These are phyloP conservation scores for Verticillium zaregamsianum DNA, from an alignment of 2,329 filamentous ascomycete genomes.

Conservation along the genomic window DNA sequence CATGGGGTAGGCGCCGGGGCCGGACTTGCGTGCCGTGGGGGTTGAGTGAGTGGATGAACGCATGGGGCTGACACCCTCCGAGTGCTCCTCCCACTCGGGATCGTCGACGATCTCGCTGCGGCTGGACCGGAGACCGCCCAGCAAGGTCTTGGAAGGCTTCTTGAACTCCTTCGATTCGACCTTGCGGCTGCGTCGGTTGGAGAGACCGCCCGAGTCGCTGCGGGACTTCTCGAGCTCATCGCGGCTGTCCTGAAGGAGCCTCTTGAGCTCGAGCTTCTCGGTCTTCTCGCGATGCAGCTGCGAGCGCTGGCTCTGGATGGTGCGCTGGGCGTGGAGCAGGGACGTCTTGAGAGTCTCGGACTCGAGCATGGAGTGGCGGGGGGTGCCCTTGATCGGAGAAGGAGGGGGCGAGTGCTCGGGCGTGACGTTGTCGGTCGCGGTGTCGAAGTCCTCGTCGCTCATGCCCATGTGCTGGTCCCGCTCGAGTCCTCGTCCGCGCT, in stretches of 20 bases:
- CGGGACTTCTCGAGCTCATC: constrained; percentile 80
- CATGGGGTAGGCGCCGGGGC: constrained; percentile 6
- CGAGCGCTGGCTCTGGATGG: constrained; percentile 92
- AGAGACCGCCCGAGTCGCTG: constrained; percentile 40
- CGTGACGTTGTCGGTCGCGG: constrained; percentile 64
- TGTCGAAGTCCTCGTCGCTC: constrained; percentile 61
- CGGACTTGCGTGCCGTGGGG: constrained; percentile 20
- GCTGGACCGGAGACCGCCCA: constrained; percentile 70
- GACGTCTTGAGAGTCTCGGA: constrained; percentile 94
- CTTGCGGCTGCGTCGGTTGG: constrained; percentile 60
- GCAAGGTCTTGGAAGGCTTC: constrained; percentile 63
- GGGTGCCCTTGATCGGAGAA: constrained; percentile 87
- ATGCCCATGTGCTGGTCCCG: constrained; percentile 54
- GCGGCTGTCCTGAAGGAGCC: constrained; percentile 89
- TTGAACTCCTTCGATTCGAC: constrained; percentile 66
- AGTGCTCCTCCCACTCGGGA: constrained; percentile 84
- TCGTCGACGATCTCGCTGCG: constrained; percentile 80
- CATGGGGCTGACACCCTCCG: constrained; percentile 48
- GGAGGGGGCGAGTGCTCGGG: constrained; percentile 87
- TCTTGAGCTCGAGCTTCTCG: constrained; percentile 92
- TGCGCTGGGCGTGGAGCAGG: constrained; percentile 88
- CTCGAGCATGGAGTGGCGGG: constrained; percentile 87
- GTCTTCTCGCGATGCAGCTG: constrained; percentile 98
- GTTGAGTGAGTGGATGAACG: constrained; percentile 29
- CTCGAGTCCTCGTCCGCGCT: constrained; percentile 63